Base-by-base conservation (phyloP, 2,329 filamentous ascomycete species). In the Penicillium sp. region DNA sequence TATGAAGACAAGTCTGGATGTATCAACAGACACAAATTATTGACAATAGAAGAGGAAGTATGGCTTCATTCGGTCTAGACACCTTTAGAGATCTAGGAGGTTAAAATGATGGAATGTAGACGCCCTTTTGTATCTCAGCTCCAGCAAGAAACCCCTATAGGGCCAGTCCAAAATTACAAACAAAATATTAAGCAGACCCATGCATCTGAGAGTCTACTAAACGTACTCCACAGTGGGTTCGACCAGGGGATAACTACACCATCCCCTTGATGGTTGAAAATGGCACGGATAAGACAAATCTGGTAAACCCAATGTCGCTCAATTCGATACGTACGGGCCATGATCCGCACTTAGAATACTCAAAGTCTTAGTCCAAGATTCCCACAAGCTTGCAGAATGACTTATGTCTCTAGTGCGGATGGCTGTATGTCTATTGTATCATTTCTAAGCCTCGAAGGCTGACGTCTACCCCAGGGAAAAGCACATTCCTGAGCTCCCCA, bases 221-320 rank as follows among this genome's bases (percentile, higher is more conserved):
- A 62, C 61, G 48, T 61, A 53, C 59, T 65, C 65, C 65, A 66
- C 65, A 61, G 65, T 67, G 65, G 65, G 15, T 57, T 63, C 25
- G 43, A 56, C 53, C 60, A 53, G 58, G 59, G 53, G 53, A 50
- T 33, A 33, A 50, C 41, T 57, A 35, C 33, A 25, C 48, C 39
- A 39, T 61, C 59, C 57, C 59, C 60, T 66, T 64, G 60, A 60
- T 49, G 44, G 23, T 53, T 35, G 49, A 39, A 36, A 45, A 53
- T 57, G 60, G 59, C 57, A 57, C 62, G 36, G 55, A 63, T 54
- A 38, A 31, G 51, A 64, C 60, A 48, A 49, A 64, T 43, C 53
- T 43, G 57, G 65, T 39, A 61, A 65, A 23, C 4, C 21, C 23
- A 7, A 54, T 23, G 63, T 44, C 51, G 57, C 51, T 62, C 61